Evolutionary conservation across 192 early-diverging fungal species (phyloP), one percentile per base, ranked within the genome.

Genomic region (Dimargaris cristalligena): DNA sequence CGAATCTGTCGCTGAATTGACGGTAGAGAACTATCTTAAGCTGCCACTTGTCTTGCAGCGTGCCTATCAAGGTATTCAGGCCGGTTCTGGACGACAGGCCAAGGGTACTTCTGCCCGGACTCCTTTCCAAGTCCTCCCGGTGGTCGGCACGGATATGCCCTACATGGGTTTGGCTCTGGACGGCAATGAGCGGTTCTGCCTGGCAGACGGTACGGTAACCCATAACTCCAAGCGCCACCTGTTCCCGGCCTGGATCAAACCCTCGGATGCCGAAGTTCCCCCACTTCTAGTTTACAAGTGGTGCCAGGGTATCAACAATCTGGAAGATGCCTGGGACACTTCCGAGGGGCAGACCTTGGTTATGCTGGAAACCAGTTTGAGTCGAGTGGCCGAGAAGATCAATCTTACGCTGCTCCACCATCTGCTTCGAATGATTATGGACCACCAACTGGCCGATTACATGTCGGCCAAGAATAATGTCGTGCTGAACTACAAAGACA

Each of bases 381-480:
- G 84, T 69, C 89, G 89, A 54, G 82, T 97, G 20, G 91, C 90
- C 62, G 93, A 96, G 68, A 97, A 97, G 77, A 88, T 99, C 38
- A 93, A 99, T 79, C 78, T 99, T 62, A 97, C 92, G 32, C 74
- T 99, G 49, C 80, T 99, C 34, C 91, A 92, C 58, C 83, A 91
- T 47, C 75, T 99, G 32, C 71, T 99, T 65, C 83, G 96, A 44
- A 76, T 99, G 41, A 90, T 99, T 72, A 73, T 99, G 41, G 96
- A 99, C 73, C 96, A 97, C 78, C 95, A 97, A 67, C 80, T 99
- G 79, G 96, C 96, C n/a, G 96, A 99, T 64, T 99, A 99, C 67
- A 93, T 97, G 82, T 95, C 96, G 0, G 91, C 93, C 63, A 99
- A 99, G 76, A 99, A 99, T 77, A 99, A 99, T 76, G 85, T 99